Base-by-base conservation (phyloP, 345 rosid species). In the Aquilaria malaccensis region DNA sequence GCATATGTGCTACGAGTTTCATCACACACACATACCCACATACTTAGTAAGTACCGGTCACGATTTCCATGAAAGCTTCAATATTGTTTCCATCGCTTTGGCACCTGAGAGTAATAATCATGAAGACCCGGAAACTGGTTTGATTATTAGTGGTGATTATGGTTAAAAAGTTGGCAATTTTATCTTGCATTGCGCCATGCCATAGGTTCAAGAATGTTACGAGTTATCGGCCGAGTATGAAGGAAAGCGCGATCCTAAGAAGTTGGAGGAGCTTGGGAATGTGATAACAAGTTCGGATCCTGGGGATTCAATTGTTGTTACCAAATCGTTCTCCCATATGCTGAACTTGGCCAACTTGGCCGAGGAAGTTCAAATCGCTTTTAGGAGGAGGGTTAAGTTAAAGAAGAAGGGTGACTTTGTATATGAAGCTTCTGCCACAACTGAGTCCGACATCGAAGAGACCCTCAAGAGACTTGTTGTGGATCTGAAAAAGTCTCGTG, bases 341-440 rank as follows among this genome's bases (percentile, higher is more conserved):
- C 97, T 94, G 72, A 94, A 77, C 72, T 72, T 94, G 78, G 99
- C 95, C 56, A 94, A 94, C 73, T 62, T 94, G 56, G 97, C 99
- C 7, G 99, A 94, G 73, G 99, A 94, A 77, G 97, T 94, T 67
- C 99, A 94, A 74, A 94, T 94, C 74, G 99, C 97, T 0, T 74
- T 80, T 76, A 55, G 99, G 22, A 74, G 97, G 31, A 73, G 99
- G 77, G 86, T 78, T 75, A 87, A 85, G 69, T 81, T 85, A 5
- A 94, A 90, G 72, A 94, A 90, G 74, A 94, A 88, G 65, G 95
- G 99, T 1, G 96, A 90, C 59, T 90, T 94, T 61, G 84, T 75
- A 3, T 93, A 94, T 69, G 97, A 94, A 65, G 83, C 79, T 46
- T 72, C 77, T 4, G 96, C 96, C 7, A 81, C 95, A 1, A 94